Evolutionary conservation across 768 basidiomycete genomes (phyloP).

Genomic region (Leucocoprinus leucothites): DNA sequence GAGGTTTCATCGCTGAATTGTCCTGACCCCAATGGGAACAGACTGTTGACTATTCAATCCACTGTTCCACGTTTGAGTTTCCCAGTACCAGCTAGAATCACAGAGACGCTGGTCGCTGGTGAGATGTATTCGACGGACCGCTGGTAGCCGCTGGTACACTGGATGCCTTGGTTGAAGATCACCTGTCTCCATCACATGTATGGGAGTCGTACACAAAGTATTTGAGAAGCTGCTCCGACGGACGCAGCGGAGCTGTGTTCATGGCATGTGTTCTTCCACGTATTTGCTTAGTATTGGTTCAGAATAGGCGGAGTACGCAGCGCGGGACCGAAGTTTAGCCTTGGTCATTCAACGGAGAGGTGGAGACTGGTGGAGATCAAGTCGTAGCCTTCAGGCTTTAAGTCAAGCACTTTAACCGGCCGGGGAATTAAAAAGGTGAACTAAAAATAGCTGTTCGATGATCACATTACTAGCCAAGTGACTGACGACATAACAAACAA

Average conservation of each 20-base stretch:
- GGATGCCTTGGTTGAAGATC: not conserved
- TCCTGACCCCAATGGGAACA: constrained; percentile 1
- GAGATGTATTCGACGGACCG: not conserved
- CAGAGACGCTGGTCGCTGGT: not conserved
- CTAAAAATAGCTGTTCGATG: no score
- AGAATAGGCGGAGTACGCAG: not conserved
- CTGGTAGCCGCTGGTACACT: not conserved
- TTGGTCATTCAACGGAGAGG: not conserved
- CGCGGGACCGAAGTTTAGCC: constrained; percentile 5
- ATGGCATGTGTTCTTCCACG: not conserved
- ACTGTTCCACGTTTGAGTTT: not conserved
- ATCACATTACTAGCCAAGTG: no score
- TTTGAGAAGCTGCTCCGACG: not conserved
- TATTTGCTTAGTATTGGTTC: not conserved
- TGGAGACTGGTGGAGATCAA: not conserved
- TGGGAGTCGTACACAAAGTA: not conserved
- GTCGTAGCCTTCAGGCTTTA: not conserved
- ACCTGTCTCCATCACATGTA: constrained; percentile 10
- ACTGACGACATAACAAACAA: no score
- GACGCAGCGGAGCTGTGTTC: no score
- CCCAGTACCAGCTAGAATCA: not conserved
- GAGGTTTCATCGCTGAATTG: constrained; percentile 8
- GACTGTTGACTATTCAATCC: not conserved
- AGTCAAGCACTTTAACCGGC: no score
- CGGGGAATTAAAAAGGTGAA: no score